Evolutionary conservation across 176 grass and related monocot species (phyloP), one percentile per base, ranked within the genome.

Genomic region (Rhipidocladum racemiflorum): DNA sequence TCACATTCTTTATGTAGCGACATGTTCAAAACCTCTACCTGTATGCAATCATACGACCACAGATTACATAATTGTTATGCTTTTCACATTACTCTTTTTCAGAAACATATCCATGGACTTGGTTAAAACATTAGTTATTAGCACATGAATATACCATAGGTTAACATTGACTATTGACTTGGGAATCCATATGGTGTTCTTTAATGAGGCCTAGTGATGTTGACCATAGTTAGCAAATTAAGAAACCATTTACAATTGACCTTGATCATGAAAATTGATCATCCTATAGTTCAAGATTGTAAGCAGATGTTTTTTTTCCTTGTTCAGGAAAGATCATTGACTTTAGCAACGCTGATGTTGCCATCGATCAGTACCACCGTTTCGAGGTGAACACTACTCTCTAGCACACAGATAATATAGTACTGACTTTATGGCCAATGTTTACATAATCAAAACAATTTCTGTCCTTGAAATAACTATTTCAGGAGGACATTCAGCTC

Each of bases 261-360:
- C 20, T 75, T 75, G 0, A 20, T 55, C 6, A 74, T 2, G 21
- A 24, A 72, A 50, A 30, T 62, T 67, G 20, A 67, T 67, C 65
- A 40, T 34, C 63, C 32, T 21, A 66, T 66, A 17, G 8, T 25
- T 69, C 2, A 14, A 69, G 2, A 67, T 67, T 80, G 0, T 53
- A 9, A 68, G 5, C 16, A 17, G 6, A 12, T 10, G 0, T 17
- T 82, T 27, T 34, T 34, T 45, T 61, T 44, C 5, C 20, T 5
- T 81, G 28, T 86, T 61, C 77, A 94, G 92, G 92, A 14, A 94
- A 94, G 72, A 78, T 94, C 40, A 30, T 81, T 48, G 92, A 94
- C 86, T 94, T 89, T 24, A 94, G 92, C 83, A 91, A 91, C 74
- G 92, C 86, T 2, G 92, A 94, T 85, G 81, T 94, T 46, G 89